phyloP scores from a whole-genome alignment of 768 basidiomycete species.

The Myochromella boudieri region DNA sequence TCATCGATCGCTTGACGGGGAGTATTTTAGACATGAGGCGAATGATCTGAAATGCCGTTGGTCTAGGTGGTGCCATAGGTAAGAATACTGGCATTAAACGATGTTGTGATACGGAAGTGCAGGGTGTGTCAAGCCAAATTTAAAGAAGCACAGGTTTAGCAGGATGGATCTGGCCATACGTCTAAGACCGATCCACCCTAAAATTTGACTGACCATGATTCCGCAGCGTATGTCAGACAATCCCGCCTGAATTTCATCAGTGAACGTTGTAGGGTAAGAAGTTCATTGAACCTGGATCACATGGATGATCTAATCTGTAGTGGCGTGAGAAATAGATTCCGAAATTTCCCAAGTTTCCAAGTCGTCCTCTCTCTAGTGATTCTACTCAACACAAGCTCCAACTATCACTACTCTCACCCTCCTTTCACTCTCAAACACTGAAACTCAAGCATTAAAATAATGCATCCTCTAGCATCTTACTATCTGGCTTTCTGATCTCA shows the following conservation, averaged over 20 bases:
- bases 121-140: slow-evolving; percentile 5
- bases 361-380: too few species aligned
- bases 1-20: slow-evolving; percentile 21
- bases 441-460: too few species aligned
- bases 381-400: too few species aligned
- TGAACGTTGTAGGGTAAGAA: background rate
- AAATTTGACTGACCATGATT: background rate
- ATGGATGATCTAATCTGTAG: too few species aligned
- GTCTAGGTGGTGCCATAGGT: slow-evolving; percentile 3
- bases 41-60: slow-evolving; percentile 6
- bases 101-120: slow-evolving; percentile 4
- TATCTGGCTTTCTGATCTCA: too few species aligned
- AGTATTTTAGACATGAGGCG: slow-evolving; percentile 46
- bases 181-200: background rate
- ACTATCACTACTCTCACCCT: too few species aligned
- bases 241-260: background rate
- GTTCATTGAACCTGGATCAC: too few species aligned
- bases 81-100: slow-evolving; percentile 3
- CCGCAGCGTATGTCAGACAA: background rate
- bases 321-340: too few species aligned
- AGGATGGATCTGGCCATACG: background rate
- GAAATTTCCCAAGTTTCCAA: too few species aligned
- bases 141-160: background rate
- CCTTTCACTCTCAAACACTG: too few species aligned
- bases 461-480: too few species aligned